A percentile compares a stretch with the other conserved stretches of the same genome.
Evolutionary conservation across 148 eudicot species (phyloP).

Genomic region (Pouteria glomerata): DNA sequence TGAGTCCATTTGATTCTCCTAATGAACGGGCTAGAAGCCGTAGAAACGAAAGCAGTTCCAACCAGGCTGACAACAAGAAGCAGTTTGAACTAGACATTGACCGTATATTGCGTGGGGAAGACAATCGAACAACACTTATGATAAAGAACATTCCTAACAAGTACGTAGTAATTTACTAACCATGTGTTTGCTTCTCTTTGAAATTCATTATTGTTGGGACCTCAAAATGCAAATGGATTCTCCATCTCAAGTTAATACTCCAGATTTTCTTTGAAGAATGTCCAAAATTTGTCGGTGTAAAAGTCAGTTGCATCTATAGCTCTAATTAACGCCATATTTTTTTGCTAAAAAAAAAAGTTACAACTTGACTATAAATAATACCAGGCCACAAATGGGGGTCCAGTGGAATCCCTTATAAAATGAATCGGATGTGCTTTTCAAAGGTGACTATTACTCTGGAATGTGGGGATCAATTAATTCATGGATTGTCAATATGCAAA

Average conservation of each 20-base stretch:
- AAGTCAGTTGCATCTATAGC: neutral
- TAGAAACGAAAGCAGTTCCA: conserved; percentile 51
- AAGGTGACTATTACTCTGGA: no score
- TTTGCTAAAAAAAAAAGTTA: neutral
- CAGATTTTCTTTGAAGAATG: neutral
- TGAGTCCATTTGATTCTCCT: conserved; percentile 52
- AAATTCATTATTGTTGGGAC: neutral
- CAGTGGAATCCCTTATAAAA: no score
- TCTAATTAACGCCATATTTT: neutral
- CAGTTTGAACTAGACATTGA: conserved; percentile 85
- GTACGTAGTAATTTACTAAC: conserved; percentile 38
- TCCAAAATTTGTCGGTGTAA: neutral
- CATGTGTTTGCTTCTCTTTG: neutral
- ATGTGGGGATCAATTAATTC: no score
- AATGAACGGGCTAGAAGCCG: conserved; percentile 55
- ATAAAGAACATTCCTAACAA: conserved; percentile 94
- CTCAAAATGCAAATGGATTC: neutral
- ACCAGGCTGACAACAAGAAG: conserved; percentile 62
- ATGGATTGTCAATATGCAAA: no score
- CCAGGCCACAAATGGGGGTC: neutral
- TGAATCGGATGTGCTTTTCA: no score
- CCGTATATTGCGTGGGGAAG: conserved; percentile 67
- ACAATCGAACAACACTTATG: conserved; percentile 84
- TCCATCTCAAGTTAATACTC: neutral
- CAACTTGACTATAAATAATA: neutral